These are phyloP conservation scores for Neltuma alba DNA, from an alignment of 306 rosid genomes.

Conservation along the genomic window DNA sequence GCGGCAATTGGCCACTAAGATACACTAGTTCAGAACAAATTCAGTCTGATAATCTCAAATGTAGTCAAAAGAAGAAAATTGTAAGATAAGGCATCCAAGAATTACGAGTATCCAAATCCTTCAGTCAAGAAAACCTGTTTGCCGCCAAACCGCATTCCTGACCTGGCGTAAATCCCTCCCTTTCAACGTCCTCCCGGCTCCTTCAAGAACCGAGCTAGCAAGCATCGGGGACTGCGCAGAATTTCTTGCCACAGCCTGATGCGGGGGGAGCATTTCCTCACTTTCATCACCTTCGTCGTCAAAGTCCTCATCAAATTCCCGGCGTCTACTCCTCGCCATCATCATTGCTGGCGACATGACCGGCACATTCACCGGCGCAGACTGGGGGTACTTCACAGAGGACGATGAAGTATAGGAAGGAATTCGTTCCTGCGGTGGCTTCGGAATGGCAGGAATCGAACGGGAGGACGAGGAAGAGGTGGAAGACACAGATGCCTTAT, in stretches of 20 bases:
- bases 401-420: constrained; percentile 36
- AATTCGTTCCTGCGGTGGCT: constrained; percentile 55
- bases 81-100: constrained; percentile 11
- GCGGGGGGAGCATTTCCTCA: constrained; percentile 79
- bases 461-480: constrained; percentile 58
- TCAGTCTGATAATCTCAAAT: constrained; percentile 3
- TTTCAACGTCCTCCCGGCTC: constrained; percentile 80
- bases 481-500: constrained; percentile 59
- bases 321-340: constrained; percentile 30
- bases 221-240: constrained; percentile 32
- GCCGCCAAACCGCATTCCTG: constrained; percentile 66
- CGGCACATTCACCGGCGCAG: constrained; percentile 83
- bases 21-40: constrained; percentile 26
- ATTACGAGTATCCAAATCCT: constrained; percentile 10
- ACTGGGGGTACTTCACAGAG: constrained; percentile 56
- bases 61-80: constrained; percentile 9
- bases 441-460: constrained; percentile 58
- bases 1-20: not conserved
- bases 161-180: constrained; percentile 62
- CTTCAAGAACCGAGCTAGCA: constrained; percentile 81
- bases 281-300: constrained; percentile 36
- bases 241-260: constrained; percentile 64
- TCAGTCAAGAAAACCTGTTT: constrained; percentile 71
- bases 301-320: constrained; percentile 39
- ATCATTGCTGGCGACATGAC: constrained; percentile 44